Conservation (phyloP, 441 rosid genomes). For the Euphorbia schlechtendalii region DNA sequence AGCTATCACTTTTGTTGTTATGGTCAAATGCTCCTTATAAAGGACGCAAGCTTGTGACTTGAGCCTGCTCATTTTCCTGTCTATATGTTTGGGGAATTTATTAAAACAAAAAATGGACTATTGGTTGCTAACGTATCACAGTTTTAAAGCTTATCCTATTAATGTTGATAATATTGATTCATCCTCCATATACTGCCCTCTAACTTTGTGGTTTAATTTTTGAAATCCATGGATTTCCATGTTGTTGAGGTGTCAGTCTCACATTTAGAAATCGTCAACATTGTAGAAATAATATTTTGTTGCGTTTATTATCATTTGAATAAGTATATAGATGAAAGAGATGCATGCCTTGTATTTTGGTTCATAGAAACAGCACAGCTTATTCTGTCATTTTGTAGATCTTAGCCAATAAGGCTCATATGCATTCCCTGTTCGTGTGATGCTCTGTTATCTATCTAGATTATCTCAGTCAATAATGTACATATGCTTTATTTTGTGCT, state of each 20-base stretch:
- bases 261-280: too few species aligned
- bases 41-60: not conserved
- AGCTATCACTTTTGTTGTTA: not conserved
- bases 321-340: not conserved
- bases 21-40: not conserved
- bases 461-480: too few species aligned
- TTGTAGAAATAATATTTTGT: too few species aligned
- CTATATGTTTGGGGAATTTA: not conserved
- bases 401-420: not conserved
- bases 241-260: not conserved
- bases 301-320: not conserved
- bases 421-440: too few species aligned
- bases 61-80: too few species aligned
- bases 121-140: not conserved
- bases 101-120: too few species aligned
- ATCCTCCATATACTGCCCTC: not conserved
- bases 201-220: not conserved
- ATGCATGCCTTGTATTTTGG: not conserved
- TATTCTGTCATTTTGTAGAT: too few species aligned
- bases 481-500: too few species aligned
- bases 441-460: too few species aligned
- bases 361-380: not conserved
- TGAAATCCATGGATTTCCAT: not conserved
- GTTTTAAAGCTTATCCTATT: not conserved
- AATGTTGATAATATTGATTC: not conserved